phyloP scores from a whole-genome alignment of 805 yeast genomes.

The Yueomyces sinensis region DNA sequence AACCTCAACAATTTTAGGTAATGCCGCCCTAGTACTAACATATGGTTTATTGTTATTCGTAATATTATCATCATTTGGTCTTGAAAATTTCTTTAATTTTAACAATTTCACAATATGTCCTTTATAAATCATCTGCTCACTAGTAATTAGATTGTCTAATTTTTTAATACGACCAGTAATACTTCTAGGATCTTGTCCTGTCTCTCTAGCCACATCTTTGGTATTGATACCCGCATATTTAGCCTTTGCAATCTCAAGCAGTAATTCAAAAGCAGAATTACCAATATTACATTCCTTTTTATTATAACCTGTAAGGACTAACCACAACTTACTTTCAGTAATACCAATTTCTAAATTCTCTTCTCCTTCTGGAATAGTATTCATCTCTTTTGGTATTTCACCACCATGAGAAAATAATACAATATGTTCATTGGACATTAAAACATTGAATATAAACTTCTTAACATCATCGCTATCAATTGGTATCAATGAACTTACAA shows the following conservation, averaged over 20 bases:
- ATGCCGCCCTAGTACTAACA: slow-evolving; percentile 16
- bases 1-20: slow-evolving; percentile 31
- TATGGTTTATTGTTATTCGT: too few relatives aligned
- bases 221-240: slow-evolving; percentile 48
- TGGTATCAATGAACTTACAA: slow-evolving; percentile 3
- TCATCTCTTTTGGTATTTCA: background rate
- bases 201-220: slow-evolving; percentile 36
- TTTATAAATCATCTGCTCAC: slow-evolving; percentile 26
- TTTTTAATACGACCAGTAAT: slow-evolving; percentile 48
- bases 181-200: slow-evolving; percentile 63
- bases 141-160: slow-evolving; percentile 37
- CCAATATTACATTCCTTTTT: slow-evolving; percentile 42
- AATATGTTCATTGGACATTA: slow-evolving; percentile 10
- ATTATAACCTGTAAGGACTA: slow-evolving; percentile 42
- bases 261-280: slow-evolving; percentile 37
- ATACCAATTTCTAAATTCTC: slow-evolving; percentile 23
- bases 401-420: background rate
- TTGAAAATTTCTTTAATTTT: slow-evolving; percentile 34
- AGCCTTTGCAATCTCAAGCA: slow-evolving; percentile 46
- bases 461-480: slow-evolving; percentile 5
- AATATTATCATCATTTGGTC: slow-evolving; percentile 2
- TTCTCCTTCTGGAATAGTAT: background rate
- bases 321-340: slow-evolving; percentile 43
- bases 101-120: slow-evolving; percentile 43
- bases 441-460: slow-evolving; percentile 10